Percentiles rank a stretch among this genome's conserved stretches.
Evolutionary conservation across 495 filamentous ascomycete species (phyloP).

Genomic region (Aspergillus mulundensis): DNA sequence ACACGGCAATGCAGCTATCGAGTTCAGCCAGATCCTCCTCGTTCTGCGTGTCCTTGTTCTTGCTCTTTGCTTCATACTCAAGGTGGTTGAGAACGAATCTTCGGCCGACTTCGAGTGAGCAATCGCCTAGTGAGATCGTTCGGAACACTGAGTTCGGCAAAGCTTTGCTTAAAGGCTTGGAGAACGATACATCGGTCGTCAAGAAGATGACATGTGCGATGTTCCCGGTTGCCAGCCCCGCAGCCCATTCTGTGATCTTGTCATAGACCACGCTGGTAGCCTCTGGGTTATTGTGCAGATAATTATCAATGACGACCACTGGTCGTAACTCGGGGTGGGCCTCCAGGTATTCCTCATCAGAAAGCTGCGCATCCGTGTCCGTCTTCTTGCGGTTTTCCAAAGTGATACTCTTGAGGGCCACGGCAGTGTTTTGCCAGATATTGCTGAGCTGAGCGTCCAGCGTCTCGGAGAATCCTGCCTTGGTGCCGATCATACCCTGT

Average conservation of each 20-base stretch:
- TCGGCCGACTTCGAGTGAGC: constrained; percentile 79
- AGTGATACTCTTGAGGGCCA: constrained; percentile 72
- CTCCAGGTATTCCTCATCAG: constrained; percentile 86
- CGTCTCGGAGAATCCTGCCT: constrained; percentile 93
- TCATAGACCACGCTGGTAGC: constrained; percentile 70
- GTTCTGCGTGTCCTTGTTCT: constrained; percentile 30
- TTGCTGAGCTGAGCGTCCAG: constrained; percentile 87
- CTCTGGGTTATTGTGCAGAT: constrained; percentile 74
- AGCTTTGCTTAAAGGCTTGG: constrained; percentile 81
- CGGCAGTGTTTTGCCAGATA: constrained; percentile 82
- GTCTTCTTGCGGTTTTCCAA: constrained; percentile 63
- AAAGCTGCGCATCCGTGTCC: constrained; percentile 67
- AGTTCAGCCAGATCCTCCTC: constrained; percentile 56
- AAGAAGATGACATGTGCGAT: constrained; percentile 95
- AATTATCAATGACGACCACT: constrained; percentile 92
- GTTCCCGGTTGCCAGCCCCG: constrained; percentile 79
- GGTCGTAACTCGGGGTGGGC: constrained; percentile 81
- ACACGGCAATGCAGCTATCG: constrained; percentile 72
- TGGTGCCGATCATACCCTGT: constrained; percentile 89
- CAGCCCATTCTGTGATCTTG: constrained; percentile 89
- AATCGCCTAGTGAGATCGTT: constrained; percentile 78
- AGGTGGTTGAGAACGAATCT: constrained; percentile 85
- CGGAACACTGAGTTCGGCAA: constrained; percentile 90
- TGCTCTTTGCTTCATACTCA: constrained; percentile 44
- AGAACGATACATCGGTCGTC: constrained; percentile 86